Percentiles rank a stretch among this genome's conserved stretches.
phyloP scores from a whole-genome alignment of 2,329 filamentous ascomycete species.

The Talaromyces amestolkiae region DNA sequence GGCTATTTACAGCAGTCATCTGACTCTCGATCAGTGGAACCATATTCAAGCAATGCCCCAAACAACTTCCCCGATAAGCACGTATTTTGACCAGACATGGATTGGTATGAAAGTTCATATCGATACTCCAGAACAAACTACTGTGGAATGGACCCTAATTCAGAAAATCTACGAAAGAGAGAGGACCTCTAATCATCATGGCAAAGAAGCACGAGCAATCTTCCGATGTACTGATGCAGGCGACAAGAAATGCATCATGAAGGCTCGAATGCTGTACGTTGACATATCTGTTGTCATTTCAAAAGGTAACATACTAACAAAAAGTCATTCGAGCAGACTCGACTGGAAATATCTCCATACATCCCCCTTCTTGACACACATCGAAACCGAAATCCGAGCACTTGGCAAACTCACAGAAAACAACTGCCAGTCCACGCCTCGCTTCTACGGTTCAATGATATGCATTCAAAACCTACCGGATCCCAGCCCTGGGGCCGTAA shows the following conservation, averaged over 20 bases:
- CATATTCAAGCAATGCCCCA: background rate
- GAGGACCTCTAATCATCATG: background rate
- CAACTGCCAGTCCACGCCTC: background rate
- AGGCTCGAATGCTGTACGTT: background rate
- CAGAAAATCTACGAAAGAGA: background rate
- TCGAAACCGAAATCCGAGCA: background rate
- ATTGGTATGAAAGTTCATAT: background rate
- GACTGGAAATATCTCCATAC: background rate
- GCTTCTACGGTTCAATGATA: background rate
- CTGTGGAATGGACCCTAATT: background rate
- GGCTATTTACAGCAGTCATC: background rate
- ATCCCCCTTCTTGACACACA: background rate
- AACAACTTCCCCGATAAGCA: background rate
- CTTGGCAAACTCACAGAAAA: background rate
- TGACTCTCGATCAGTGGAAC: background rate
- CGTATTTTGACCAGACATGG: background rate
- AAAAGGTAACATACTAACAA: background rate
- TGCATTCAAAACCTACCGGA: background rate
- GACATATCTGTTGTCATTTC: too few relatives aligned
- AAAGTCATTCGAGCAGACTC: background rate
- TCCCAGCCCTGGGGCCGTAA: background rate
- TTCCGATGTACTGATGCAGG: background rate
- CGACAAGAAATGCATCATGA: background rate
- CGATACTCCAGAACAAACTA: background rate
- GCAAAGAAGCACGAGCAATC: slow-evolving; percentile 1